Percentiles rank a stretch among this genome's conserved stretches.
Conservation (phyloP, 2,329 filamentous ascomycete species). For the Aspergillus calidoustus region DNA sequence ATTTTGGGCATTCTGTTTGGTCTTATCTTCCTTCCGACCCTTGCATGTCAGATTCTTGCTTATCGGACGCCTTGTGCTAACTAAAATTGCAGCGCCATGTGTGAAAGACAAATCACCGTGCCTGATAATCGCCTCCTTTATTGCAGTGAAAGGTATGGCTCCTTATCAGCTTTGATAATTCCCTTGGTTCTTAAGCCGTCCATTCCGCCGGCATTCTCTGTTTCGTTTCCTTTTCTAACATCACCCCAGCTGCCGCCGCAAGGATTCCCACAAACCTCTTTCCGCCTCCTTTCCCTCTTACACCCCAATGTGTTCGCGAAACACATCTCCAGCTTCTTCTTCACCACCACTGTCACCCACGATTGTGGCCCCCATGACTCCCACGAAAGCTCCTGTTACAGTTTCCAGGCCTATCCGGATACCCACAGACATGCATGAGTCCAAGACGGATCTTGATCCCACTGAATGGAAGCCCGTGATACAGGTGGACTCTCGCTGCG, state of each 20-base stretch:
- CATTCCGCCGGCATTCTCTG: conserved; percentile 2
- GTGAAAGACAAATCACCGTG: conserved; percentile 67
- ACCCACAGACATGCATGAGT: conserved; percentile 42
- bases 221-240: conserved; percentile 7
- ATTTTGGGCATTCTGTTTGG: conserved; percentile 11
- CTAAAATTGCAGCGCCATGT: conserved; percentile 58
- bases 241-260: conserved; percentile 48
- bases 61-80: conserved; percentile 33
- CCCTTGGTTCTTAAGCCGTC: conserved; percentile 18
- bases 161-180: conserved; percentile 21
- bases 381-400: conserved; percentile 35
- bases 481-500: conserved; percentile 27
- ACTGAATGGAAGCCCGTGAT: conserved; percentile 56
- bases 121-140: conserved; percentile 65
- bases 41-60: conserved; percentile 26
- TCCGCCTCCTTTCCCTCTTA: conserved; percentile 43
- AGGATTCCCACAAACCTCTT: conserved; percentile 52
- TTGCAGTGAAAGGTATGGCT: conserved; percentile 65
- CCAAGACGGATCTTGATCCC: conserved; percentile 53
- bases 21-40: conserved; percentile 20
- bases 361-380: conserved; percentile 43
- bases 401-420: conserved; percentile 40
- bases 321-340: conserved; percentile 40
- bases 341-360: conserved; percentile 42
- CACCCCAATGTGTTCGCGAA: conserved; percentile 32